Conservation (phyloP, 139 green algal species). For the Trebouxia sp. region DNA sequence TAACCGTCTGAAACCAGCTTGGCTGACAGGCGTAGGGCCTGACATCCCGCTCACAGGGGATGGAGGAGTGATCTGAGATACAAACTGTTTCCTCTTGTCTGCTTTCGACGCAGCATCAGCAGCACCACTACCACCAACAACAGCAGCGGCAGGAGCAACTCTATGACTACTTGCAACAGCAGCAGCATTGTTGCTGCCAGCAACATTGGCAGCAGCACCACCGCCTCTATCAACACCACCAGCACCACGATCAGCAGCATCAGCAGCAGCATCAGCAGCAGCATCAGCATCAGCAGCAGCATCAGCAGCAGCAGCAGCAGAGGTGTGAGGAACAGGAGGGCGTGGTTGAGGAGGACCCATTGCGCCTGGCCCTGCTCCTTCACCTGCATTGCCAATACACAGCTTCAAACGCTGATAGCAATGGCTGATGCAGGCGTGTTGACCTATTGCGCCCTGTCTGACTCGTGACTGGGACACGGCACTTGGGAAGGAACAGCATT, state of each 20-base stretch:
- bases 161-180: neutral
- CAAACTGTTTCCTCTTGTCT: constrained; percentile 29
- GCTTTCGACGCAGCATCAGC: neutral
- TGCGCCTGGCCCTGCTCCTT: neutral
- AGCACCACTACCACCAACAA: constrained; percentile 27
- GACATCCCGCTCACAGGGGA: constrained; percentile 26
- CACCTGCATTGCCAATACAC: neutral
- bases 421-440: too few relatives aligned
- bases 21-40: constrained; percentile 67
- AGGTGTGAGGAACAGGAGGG: neutral
- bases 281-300: constrained; percentile 4
- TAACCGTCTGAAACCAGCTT: constrained; percentile 73
- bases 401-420: too few relatives aligned
- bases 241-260: neutral
- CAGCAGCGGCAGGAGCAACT: neutral
- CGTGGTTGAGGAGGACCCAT: constrained; percentile 5
- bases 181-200: constrained; percentile 27
- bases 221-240: too few relatives aligned
- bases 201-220: constrained; percentile 7
- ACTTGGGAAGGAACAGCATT: too few relatives aligned
- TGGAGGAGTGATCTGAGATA: constrained; percentile 48
- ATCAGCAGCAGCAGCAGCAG: neutral
- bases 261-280: neutral
- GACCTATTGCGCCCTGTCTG: too few relatives aligned
- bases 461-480: too few relatives aligned